Evolutionary conservation across 768 basidiomycete genomes (phyloP).

Genomic region (Termitomyces eurrhizus): DNA sequence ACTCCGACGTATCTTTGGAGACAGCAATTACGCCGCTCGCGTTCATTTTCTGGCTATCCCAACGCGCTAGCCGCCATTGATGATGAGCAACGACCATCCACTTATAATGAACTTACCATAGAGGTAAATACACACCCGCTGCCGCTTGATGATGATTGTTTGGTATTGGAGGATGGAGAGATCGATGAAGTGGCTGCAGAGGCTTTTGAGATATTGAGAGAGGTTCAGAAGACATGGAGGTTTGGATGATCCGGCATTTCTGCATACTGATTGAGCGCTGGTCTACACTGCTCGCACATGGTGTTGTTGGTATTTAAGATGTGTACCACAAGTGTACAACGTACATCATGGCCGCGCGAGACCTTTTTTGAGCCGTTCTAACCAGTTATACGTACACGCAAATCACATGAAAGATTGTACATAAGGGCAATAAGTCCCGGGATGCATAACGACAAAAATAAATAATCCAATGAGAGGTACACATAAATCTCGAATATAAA

Average conservation of each 20-base stretch:
- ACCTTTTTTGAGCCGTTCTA: too few species aligned
- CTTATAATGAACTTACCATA: not conserved
- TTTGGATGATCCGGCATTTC: conserved; percentile 1
- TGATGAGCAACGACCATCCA: not conserved
- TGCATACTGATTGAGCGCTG: not conserved
- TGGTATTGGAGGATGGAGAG: not conserved
- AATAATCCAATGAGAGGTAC: too few species aligned
- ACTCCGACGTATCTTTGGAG: not conserved
- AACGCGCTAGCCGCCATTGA: not conserved
- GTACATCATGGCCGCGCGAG: too few species aligned
- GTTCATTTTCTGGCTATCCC: not conserved
- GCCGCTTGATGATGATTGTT: not conserved
- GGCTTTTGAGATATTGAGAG: not conserved
- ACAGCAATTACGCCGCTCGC: not conserved
- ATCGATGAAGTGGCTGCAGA: not conserved
- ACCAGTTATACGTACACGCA: too few species aligned
- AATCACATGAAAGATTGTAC: too few species aligned
- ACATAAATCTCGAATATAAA: not conserved
- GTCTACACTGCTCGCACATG: not conserved
- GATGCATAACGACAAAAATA: too few species aligned
- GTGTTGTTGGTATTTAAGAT: too few species aligned
- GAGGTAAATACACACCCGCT: not conserved
- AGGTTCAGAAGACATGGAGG: not conserved
- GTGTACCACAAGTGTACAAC: too few species aligned
- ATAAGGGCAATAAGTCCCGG: too few species aligned